A percentile compares a stretch with the other conserved stretches of the same genome.
Evolutionary conservation across 2,329 filamentous ascomycete species (phyloP).

Genomic region (Colletotrichum tabaci): DNA sequence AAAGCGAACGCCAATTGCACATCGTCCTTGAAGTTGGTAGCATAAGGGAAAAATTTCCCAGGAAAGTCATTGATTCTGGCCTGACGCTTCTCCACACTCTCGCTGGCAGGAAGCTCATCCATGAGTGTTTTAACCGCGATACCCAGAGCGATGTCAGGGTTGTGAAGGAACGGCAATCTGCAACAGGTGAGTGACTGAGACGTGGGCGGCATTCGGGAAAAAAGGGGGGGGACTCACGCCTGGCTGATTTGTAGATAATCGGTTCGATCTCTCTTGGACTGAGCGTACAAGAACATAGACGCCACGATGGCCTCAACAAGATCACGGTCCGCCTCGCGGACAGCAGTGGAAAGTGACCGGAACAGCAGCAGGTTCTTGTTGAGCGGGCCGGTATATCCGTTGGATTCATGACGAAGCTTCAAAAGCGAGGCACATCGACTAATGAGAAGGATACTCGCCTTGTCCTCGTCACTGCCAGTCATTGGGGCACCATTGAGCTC

Average conservation of each 20-base stretch:
- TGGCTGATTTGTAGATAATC: conserved; percentile 80
- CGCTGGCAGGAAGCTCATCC: conserved; percentile 76
- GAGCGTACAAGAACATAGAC: conserved; percentile 85
- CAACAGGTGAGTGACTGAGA: conserved; percentile 42
- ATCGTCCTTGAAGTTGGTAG: conserved; percentile 72
- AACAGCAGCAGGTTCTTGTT: conserved; percentile 92
- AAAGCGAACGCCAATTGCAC: conserved; percentile 71
- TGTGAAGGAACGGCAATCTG: conserved; percentile 77
- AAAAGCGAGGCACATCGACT: conserved; percentile 89
- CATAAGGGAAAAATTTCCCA: conserved; percentile 69
- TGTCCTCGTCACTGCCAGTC: conserved; percentile 78
- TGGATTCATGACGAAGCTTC: conserved; percentile 84
- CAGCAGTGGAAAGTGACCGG: conserved; percentile 84
- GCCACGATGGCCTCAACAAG: conserved; percentile 86
- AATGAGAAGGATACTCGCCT: conserved; percentile 83
- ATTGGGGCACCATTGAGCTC: conserved; percentile 70
- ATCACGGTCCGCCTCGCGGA: conserved; percentile 85
- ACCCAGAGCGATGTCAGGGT: conserved; percentile 82
- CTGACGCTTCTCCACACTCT: conserved; percentile 64
- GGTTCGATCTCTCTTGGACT: conserved; percentile 79
- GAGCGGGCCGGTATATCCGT: conserved; percentile 94
- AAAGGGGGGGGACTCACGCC: conserved; percentile 67
- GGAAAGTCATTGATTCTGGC: conserved; percentile 66
- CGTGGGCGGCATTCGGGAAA: conserved; percentile 5
- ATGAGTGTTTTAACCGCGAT: conserved; percentile 87